Evolutionary conservation across 208 protist genomes (phyloP), one percentile per base, ranked within the genome.

Genomic region (Leishmania major): DNA sequence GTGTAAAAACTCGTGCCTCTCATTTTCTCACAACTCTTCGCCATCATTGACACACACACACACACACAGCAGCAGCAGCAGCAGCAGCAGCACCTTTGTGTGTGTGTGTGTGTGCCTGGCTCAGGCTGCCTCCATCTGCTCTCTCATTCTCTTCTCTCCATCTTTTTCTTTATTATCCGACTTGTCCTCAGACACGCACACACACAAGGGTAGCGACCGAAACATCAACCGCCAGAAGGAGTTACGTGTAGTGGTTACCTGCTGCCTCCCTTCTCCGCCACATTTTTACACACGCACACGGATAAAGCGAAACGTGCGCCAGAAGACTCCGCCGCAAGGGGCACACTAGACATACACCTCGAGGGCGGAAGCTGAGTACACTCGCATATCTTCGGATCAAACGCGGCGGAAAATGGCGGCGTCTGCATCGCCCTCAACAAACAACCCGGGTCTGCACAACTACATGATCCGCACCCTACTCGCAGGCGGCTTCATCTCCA

Each of bases 381-480:
- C 69, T n/a, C 19, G 28, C 10, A 45, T 22, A 45, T 2, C 45
- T 13, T 35, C 40, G 25, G 10, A 74, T 74, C 45, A 4, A 74
- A n/a, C 40, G 45, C 22, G 45, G 45, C 11, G 25, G 69, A 53
- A 28, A 45, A 82, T 79, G 75, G 22, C 57, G 77, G 7, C n/a
- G 17, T 37, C 77, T 28, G 19, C 47, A 37, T 31, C 25, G 43
- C 79, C 74, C 47, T 11, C 64, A 5, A 77, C 78, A 4, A 67
- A 75, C 75, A 86, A 83, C 74, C 78, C 83, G 31, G 78, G 78
- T n/a, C 67, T 86, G 69, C 45, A 31, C 37, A 76, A 70, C 45
- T 83, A 83, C 78, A 13, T 80, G n/a, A 40, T 43, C n/a, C 83
- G 78, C 67, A 45, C 57, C 64, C 28, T 53, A 13, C 53, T 43